A percentile compares a stretch with the other conserved stretches of the same genome.
Conservation (phyloP, 257 asterid genomes). For the Gentiana straminea region DNA sequence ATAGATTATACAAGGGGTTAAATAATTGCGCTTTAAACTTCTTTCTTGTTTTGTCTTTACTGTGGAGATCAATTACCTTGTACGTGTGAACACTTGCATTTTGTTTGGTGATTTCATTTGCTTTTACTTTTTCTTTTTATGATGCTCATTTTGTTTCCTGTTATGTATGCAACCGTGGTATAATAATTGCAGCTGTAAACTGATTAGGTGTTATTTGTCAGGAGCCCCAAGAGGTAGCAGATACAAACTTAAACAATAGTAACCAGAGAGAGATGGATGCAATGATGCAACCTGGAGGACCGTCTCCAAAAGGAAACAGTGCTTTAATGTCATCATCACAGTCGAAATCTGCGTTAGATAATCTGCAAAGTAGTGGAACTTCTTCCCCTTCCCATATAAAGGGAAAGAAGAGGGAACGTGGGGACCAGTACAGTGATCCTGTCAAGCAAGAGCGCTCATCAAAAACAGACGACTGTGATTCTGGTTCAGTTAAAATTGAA, state of each 20-base stretch:
- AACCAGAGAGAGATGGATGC: constrained; percentile 63
- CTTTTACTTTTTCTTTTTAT: too few relatives aligned
- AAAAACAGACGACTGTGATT: constrained; percentile 49
- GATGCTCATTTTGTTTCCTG: too few relatives aligned
- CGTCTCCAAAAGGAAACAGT: constrained; percentile 53
- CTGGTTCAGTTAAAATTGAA: constrained; percentile 34
- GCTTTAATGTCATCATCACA: constrained; percentile 44
- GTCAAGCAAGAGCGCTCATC: constrained; percentile 55
- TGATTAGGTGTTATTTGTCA: constrained; percentile 12
- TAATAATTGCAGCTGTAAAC: too few relatives aligned
- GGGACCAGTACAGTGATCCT: constrained; percentile 48
- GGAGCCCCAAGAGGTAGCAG: constrained; percentile 27
- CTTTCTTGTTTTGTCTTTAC: too few relatives aligned
- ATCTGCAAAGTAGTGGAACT: constrained; percentile 41
- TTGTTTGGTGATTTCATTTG: too few relatives aligned
- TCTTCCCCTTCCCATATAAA: constrained; percentile 52
- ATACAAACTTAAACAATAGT: constrained; percentile 22
- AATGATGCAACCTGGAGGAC: constrained; percentile 52
- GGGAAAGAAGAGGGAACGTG: constrained; percentile 90
- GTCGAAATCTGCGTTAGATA: constrained; percentile 48
- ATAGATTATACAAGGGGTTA: too few relatives aligned
- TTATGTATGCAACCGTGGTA: too few relatives aligned
- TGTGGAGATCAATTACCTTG: too few relatives aligned
- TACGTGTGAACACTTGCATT: too few relatives aligned
- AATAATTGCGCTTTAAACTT: too few relatives aligned